Conservation (phyloP, 2,329 filamentous ascomycete genomes). For the Periconia digitata region DNA sequence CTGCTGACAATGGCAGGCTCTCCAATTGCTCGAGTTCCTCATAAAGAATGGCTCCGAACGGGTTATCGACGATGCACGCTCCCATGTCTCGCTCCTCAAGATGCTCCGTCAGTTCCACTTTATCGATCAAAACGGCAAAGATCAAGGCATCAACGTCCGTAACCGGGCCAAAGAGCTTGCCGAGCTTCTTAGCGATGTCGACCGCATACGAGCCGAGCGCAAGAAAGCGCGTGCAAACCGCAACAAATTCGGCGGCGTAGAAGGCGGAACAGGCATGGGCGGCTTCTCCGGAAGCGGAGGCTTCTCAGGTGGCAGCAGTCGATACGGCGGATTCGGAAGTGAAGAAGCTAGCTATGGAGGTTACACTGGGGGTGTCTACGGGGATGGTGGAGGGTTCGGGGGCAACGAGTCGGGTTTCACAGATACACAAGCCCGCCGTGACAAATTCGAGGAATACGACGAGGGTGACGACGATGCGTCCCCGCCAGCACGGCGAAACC, state of each 20-base stretch:
- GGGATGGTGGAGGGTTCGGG: constrained; percentile 93
- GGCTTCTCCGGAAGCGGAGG: constrained; percentile 56
- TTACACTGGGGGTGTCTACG: constrained; percentile 77
- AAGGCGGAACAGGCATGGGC: constrained; percentile 70
- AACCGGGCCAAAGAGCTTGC: constrained; percentile 95
- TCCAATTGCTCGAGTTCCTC: constrained; percentile 94
- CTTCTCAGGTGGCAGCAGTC: constrained; percentile 70
- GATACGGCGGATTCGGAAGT: constrained; percentile 91
- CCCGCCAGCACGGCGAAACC: constrained; percentile 56
- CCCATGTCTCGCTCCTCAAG: constrained; percentile 91
- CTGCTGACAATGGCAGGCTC: constrained; percentile 51
- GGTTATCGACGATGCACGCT: constrained; percentile 94
- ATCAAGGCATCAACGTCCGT: constrained; percentile 95
- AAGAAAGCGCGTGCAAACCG: constrained; percentile 91
- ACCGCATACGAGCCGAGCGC: constrained; percentile 70
- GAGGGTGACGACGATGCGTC: constrained; percentile 79
- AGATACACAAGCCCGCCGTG: constrained; percentile 63
- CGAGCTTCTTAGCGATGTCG: constrained; percentile 90
- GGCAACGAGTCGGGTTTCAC: constrained; percentile 70
- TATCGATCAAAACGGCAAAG: constrained; percentile 94
- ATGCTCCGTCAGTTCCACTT: constrained; percentile 99
- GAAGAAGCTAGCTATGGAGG: constrained; percentile 61
- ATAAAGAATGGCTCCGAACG: constrained; percentile 98
- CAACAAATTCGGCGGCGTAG: constrained; percentile 94
- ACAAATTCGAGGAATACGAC: constrained; percentile 95